These are phyloP conservation scores for Sindora glabra DNA, from an alignment of 306 rosid species.

Conservation along the genomic window DNA sequence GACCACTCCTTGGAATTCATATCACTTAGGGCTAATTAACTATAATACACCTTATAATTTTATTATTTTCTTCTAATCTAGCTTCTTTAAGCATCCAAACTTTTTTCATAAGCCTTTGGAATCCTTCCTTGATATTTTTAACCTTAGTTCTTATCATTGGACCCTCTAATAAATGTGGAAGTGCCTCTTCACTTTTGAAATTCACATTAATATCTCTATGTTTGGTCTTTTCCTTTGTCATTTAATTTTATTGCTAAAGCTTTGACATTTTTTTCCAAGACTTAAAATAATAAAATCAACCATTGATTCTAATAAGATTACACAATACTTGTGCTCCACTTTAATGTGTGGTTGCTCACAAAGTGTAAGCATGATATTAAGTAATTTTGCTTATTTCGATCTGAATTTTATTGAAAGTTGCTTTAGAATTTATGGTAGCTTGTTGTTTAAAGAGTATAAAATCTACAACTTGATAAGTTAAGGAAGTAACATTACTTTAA, in stretches of 20 bases:
- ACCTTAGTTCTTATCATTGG: no score
- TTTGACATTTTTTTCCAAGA: constrained; percentile 32
- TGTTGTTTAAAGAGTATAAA: constrained; percentile 31
- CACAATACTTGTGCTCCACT: background rate
- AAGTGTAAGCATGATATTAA: constrained; percentile 21
- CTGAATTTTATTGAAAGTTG: constrained; percentile 22
- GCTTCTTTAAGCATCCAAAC: no score
- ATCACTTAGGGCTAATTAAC: no score
- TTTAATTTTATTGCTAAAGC: constrained; percentile 42
- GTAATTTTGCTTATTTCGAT: constrained; percentile 18
- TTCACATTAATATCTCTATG: constrained; percentile 30
- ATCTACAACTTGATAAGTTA: constrained; percentile 17
- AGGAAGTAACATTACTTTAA: background rate
- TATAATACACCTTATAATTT: no score
- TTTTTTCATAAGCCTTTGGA: no score
- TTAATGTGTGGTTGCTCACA: constrained; percentile 14
- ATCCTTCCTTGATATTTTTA: no score
- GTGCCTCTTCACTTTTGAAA: no score
- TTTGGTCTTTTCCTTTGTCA: constrained; percentile 1
- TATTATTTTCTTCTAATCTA: no score
- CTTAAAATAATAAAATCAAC: constrained; percentile 35
- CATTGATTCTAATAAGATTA: constrained; percentile 24
- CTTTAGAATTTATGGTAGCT: constrained; percentile 22
- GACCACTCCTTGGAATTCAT: no score
- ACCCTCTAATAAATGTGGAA: no score